Base-by-base conservation (phyloP, 2,329 filamentous ascomycete species). In the Penicillium sclerotiorum region DNA sequence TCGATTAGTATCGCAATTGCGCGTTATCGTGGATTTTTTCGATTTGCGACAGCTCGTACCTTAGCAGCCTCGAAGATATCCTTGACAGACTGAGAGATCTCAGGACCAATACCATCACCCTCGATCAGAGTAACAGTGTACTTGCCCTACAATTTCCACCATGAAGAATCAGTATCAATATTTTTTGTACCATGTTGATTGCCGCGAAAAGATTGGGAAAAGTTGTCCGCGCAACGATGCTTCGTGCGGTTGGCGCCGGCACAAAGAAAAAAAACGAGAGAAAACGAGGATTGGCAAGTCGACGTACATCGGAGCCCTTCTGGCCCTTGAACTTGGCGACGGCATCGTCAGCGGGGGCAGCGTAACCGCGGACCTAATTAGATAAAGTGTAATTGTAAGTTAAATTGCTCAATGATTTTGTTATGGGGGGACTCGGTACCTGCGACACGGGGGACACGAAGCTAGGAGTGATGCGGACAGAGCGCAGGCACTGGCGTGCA, bases 71-170 rank as follows among this genome's bases (percentile, higher is more conserved):
- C 82, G 80, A 96, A 99, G 77, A 99, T 99, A 75, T 96, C 90
- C 85, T 97, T 99, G 70, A 99, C 92, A 43, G 94, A 95, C 77
- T 96, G 87, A 60, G 94, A 86, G 72, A 99, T 99, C 80, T 99
- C 93, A 59, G 94, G 94, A 55, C 94, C 94, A 73, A 99, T 99
- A 73, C 94, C 94, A 71, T 99, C 95, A 77, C 95, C 94, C 83
- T 99, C 95, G 62, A 99, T 99, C 77, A 99, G 81, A 66, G 90
- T 93, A 69, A 99, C 94, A 50, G 89, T 89, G 83, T 88, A 99
- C 77, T 94, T 94, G 70, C 94, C 94, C 90, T 95, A 66, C 53
- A 60, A 35, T 57, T 23, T 41, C 17, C 48, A 38, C n/a, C n/a
- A n/a, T n/a, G n/a, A 47, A 15, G 15, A 18, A 50, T 65, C 46